Conservation (phyloP, 1,139 yeast genomes). For the Geotrichum restrictum region DNA sequence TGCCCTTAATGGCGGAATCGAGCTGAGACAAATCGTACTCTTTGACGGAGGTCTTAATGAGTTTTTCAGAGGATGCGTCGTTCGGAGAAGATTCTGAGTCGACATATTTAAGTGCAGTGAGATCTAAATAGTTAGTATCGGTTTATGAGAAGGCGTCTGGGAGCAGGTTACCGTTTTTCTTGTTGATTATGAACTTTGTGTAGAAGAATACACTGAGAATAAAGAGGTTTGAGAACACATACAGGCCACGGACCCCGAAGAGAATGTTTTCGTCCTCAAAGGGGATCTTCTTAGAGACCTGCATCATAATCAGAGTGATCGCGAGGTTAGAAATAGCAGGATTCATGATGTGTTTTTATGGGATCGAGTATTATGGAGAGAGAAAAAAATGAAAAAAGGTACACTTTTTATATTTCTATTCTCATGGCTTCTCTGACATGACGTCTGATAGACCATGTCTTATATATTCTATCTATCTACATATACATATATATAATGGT, state of each 20-base stretch:
- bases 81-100: constrained; percentile 79
- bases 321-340: constrained; percentile 84
- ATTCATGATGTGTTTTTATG: too few species aligned
- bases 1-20: constrained; percentile 69
- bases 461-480: too few species aligned
- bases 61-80: constrained; percentile 69
- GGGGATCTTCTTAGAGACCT: constrained; percentile 82
- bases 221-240: constrained; percentile 60
- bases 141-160: constrained; percentile 2
- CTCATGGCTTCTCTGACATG: too few species aligned
- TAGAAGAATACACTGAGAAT: constrained; percentile 65
- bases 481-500: too few species aligned
- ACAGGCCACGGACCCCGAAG: constrained; percentile 72
- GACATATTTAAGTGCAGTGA: constrained; percentile 86
- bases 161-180: constrained; percentile 57
- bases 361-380: too few species aligned
- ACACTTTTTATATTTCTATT: too few species aligned
- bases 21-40: constrained; percentile 92
- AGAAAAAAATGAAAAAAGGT: too few species aligned
- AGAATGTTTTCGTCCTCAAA: constrained; percentile 79
- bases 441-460: too few species aligned
- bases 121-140: constrained; percentile 38
- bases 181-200: constrained; percentile 56
- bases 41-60: constrained; percentile 83
- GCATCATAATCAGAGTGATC: constrained; percentile 97